Base-by-base conservation (phyloP, 176 grass and related monocot genomes). In the Alopecurus myosuroides region DNA sequence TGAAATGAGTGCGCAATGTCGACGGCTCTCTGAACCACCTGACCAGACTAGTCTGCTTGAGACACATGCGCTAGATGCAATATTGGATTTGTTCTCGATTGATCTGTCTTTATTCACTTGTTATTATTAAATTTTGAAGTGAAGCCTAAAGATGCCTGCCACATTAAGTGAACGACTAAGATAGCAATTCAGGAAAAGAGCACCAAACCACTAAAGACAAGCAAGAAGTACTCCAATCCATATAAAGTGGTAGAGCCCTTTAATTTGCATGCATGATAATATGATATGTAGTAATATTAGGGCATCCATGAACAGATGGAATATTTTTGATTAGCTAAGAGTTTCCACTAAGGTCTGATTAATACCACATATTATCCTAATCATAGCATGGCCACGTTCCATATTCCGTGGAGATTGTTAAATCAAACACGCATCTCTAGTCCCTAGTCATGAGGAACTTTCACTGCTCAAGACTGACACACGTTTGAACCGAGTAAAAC, bases 301-400 rank as follows among this genome's bases (percentile, higher is more conserved):
- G 70, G 51, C 83, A 75, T 75, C 45, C 28, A 82, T 55, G 37
- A 72, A 72, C 49, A 82, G 31, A 90, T 82, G 84, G 84, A 90
- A 90, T 86, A 79, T 86, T 82, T 82, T 90, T 82, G 64, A 63
- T 90, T 82, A 86, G 78, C 72, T 82, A 72, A n/a, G 73, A 68
- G 68, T 31, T 89, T 70, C 83, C 84, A 90, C 88, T 90, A 85
- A 60, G 37, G 17, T 72, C 49, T 77, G 50, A 81, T 77, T 77
- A 85, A 40, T 87, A 37, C 18, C 34, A 49, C 74, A 58, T 53
- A 84, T 77, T 77, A 91, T 87, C 85, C 69, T 80, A 91, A 51
- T 74, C 44, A 87, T 61, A 79, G 81, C 60, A 36, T 28, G 48
- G 67, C 60, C 81, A 77, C 81, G 84, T 87, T 87, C 80, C 69